Evolutionary conservation across 2,329 filamentous ascomycete genomes (phyloP).

Genomic region (Claviceps sp.): DNA sequence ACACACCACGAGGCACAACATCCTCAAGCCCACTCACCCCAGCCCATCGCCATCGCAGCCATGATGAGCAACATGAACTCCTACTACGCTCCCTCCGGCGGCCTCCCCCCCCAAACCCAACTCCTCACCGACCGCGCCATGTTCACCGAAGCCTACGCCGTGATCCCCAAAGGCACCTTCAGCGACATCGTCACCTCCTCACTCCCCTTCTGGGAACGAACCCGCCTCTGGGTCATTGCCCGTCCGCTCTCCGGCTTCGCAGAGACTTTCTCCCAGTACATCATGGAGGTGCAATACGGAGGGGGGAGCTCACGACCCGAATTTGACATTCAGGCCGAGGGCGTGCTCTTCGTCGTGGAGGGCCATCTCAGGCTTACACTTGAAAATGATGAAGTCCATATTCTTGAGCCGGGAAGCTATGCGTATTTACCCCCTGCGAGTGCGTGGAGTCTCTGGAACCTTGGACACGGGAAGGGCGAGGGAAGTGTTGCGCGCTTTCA

Average conservation of each 20-base stretch:
- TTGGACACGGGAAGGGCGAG: too few species aligned
- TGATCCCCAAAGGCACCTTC: conserved; percentile 5
- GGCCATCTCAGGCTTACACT: neutral
- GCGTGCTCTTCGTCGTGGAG: conserved; percentile 4
- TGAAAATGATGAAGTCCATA: neutral
- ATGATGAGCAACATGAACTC: neutral
- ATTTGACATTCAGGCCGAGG: neutral
- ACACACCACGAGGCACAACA: too few species aligned
- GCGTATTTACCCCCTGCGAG: conserved; percentile 1
- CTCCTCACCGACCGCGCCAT: conserved; percentile 6
- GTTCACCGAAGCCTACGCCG: conserved; percentile 5
- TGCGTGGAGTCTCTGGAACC: conserved; percentile 1
- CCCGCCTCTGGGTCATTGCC: conserved; percentile 5
- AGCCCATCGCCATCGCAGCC: too few species aligned
- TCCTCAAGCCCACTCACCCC: too few species aligned
- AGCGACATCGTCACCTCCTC: conserved; percentile 5
- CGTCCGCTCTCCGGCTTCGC: conserved; percentile 5
- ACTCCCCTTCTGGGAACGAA: conserved; percentile 5
- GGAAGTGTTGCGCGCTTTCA: conserved; percentile 1
- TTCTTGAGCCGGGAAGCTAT: conserved; percentile 2
- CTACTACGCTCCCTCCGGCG: conserved; percentile 4
- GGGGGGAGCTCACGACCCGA: conserved; percentile 4
- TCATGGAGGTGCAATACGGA: conserved; percentile 4
- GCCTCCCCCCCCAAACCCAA: conserved; percentile 5
- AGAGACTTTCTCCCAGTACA: conserved; percentile 6